These are phyloP conservation scores for Prillingera fragicola DNA, from an alignment of 1,284 basidiomycete genomes.

Conservation along the genomic window DNA sequence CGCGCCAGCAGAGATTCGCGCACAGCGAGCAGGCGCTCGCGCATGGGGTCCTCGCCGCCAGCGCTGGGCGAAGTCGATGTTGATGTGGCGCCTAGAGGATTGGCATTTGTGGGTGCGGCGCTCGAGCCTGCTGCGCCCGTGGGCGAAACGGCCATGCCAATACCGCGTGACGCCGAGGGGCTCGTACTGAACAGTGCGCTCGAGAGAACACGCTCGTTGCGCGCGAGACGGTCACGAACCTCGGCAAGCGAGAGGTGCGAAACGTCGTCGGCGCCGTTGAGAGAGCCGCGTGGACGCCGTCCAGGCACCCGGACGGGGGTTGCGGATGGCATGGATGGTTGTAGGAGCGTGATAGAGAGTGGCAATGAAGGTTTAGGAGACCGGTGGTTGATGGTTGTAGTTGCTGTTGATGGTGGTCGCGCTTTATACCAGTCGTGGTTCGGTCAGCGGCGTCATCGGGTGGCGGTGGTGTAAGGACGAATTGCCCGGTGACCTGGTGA, in stretches of 20 bases:
- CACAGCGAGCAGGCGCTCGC: conserved; percentile 29
- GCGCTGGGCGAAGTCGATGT: not conserved
- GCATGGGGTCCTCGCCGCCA: conserved; percentile 24
- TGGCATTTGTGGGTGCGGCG: not conserved
- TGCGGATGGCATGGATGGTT: too few relatives aligned
- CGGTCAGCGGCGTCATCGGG: too few relatives aligned
- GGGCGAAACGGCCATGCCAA: not conserved
- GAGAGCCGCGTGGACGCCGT: not conserved
- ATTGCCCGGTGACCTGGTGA: too few relatives aligned
- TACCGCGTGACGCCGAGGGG: not conserved
- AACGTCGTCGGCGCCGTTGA: conserved; percentile 25
- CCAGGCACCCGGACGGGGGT: conserved; percentile 6
- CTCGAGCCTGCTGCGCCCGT: too few relatives aligned
- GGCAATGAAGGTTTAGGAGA: too few relatives aligned
- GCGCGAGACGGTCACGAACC: conserved; percentile 35
- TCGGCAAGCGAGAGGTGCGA: conserved; percentile 29
- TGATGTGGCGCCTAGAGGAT: not conserved
- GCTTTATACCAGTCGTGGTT: too few relatives aligned
- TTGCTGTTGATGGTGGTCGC: too few relatives aligned
- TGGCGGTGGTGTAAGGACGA: too few relatives aligned
- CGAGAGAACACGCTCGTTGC: conserved; percentile 35
- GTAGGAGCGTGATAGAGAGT: too few relatives aligned
- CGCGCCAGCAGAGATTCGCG: conserved; percentile 29
- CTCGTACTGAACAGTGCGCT: conserved; percentile 24
- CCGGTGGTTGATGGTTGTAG: too few relatives aligned